phyloP scores from a whole-genome alignment of 768 basidiomycete genomes.

The Auriscalpium microsporum region DNA sequence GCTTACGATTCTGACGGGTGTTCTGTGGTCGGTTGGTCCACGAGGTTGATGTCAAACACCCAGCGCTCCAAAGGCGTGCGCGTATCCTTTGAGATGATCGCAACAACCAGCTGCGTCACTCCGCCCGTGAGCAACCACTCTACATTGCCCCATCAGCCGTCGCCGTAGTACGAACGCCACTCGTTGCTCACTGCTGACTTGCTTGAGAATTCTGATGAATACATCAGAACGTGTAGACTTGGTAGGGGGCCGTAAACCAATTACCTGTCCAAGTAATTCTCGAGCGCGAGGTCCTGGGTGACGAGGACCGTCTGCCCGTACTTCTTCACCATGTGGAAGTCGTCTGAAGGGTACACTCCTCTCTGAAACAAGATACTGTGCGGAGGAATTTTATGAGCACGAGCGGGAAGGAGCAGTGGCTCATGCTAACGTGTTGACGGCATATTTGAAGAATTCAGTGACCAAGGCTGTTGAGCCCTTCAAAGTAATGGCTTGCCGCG shows the following conservation, averaged over 20 bases:
- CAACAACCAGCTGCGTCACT: conserved; percentile 90
- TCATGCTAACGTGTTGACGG: conserved; percentile 82
- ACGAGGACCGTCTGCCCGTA: conserved; percentile 95
- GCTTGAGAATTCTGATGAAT: conserved; percentile 67
- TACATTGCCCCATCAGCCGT: conserved; percentile 23
- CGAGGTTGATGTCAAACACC: conserved; percentile 93
- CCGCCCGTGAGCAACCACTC: conserved; percentile 92
- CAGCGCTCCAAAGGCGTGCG: conserved; percentile 89
- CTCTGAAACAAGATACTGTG: conserved; percentile 90
- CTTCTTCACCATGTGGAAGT: conserved; percentile 99
- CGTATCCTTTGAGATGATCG: conserved; percentile 93
- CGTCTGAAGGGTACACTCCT: conserved; percentile 94
- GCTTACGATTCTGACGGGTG: conserved; percentile 39
- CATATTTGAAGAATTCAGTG: conserved; percentile 99
- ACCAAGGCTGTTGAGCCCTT: conserved; percentile 92
- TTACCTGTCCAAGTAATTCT: conserved; percentile 85
- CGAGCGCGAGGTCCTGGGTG: conserved; percentile 86
- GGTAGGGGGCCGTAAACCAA: conserved; percentile 3
- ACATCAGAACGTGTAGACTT: conserved; percentile 1
- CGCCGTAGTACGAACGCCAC: neutral
- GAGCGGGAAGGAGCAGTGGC: neutral
- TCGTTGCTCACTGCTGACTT: conserved; percentile 73
- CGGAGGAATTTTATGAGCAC: neutral
- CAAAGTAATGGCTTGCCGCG: conserved; percentile 79
- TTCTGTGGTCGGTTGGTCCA: conserved; percentile 50